Base-by-base conservation (phyloP, 495 filamentous ascomycete species). In the Achaetomiella virescens region DNA sequence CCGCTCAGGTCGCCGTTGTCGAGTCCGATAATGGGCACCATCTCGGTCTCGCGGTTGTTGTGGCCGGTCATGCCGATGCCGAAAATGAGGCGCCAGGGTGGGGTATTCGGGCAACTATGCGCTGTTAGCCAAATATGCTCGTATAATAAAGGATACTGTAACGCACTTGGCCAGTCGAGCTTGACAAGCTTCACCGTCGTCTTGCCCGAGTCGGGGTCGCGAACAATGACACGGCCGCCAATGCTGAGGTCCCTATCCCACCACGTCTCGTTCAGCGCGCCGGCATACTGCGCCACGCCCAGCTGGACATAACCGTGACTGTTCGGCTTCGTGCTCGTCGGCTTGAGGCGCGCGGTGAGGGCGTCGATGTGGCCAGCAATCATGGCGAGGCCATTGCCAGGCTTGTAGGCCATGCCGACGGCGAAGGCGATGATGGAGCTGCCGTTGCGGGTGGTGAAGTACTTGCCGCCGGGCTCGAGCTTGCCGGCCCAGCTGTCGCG, bases 221-320 rank as follows among this genome's bases (percentile, higher is more conserved):
- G 86, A 21, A 97, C 84, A 33, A 97, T 75, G 8, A 98, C 91
- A 38, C 89, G 79, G 10, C 93, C 93, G 46, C 89, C 93, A 60
- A 97, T 85, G 46, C 87, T 85, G 38, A 98, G 79, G 72, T 98
- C 93, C 15, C 92, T 79, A 73, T 96, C 91, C 90, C 89, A 96
- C 91, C 91, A 96, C 2, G 91, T 96, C 50, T 72, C 74, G 60
- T 91, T 90, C 50, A 97, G 70, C 20, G 74, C 89, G 33, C 93
- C 91, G 11, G 90, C 93, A 66, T 97, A 98, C 0, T 88, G 93
- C 4, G 93, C 93, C 29, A 98, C 86, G 6, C 87, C 92, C 4
- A 98, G 78, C 73, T 96, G 90, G n/a, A 84, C 61, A 69, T 89
- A 98, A 31, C 92, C 92, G 21, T 87, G 84, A 64, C 85, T 89